phyloP scores from a whole-genome alignment of 768 basidiomycete genomes.

The Auriculariales sp. region DNA sequence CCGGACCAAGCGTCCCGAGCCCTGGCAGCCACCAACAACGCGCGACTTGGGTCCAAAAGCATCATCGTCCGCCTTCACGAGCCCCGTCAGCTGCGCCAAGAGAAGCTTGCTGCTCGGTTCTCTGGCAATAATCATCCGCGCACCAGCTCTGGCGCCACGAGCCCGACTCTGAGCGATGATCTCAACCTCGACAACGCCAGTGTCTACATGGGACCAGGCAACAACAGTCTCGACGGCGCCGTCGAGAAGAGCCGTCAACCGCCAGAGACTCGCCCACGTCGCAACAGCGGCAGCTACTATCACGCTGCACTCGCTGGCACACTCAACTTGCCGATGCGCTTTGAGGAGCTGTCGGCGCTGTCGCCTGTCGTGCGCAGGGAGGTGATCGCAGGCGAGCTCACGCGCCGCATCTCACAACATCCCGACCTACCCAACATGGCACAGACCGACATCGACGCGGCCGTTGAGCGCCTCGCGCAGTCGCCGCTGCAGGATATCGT shows the following conservation, averaged over 20 bases:
- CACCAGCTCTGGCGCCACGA: slow-evolving; percentile 70
- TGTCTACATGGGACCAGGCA: slow-evolving; percentile 48
- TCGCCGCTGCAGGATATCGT: slow-evolving; percentile 67
- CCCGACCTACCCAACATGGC: slow-evolving; percentile 27
- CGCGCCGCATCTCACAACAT: slow-evolving; percentile 57
- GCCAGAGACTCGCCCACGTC: slow-evolving; percentile 44
- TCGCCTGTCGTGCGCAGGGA: slow-evolving; percentile 83
- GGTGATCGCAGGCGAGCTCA: slow-evolving; percentile 71
- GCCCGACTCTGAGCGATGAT: slow-evolving; percentile 68
- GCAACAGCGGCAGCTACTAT: slow-evolving; percentile 79
- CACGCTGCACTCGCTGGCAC: slow-evolving; percentile 73
- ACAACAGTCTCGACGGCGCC: slow-evolving; percentile 39
- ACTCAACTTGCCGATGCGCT: slow-evolving; percentile 71
- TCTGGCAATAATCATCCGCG: slow-evolving; percentile 59
- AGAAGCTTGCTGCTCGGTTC: slow-evolving; percentile 76
- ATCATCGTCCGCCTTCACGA: slow-evolving; percentile 82
- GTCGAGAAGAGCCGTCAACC: slow-evolving; percentile 10
- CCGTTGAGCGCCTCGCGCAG: slow-evolving; percentile 60
- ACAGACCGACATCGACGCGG: slow-evolving; percentile 37
- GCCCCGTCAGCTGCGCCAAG: slow-evolving; percentile 81
- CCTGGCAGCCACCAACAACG: slow-evolving; percentile 70
- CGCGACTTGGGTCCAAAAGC: slow-evolving; percentile 53
- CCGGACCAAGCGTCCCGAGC: slow-evolving; percentile 71
- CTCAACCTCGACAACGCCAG: slow-evolving; percentile 68
- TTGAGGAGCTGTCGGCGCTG: slow-evolving; percentile 66